Base-by-base conservation (phyloP, 148 eudicot genomes). In the Suaeda aralocaspica region DNA sequence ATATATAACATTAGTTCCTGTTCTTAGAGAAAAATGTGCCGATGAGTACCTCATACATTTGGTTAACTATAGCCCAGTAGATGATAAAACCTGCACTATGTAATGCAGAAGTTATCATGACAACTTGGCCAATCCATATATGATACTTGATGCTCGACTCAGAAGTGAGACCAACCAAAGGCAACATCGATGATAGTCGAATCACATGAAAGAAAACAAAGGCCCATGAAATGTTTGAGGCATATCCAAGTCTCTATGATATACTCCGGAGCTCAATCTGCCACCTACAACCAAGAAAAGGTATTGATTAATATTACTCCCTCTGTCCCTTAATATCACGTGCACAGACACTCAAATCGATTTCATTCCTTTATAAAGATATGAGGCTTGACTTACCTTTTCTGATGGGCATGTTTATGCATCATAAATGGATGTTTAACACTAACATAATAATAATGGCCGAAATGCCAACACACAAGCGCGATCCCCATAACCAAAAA, bases 91-190 rank as follows among this genome's bases (percentile, higher is more conserved):
- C 90, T 49, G 70, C 63, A 34, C 83, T 80, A 41, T 86, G 90
- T 31, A 76, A 64, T 19, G 81, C 74, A 44, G 84, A 79, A 28
- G 84, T 82, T 33, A 84, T 57, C 82, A 80, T 86, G 50, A 84
- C 83, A 16, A 77, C 69, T 65, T 86, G 90, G 2, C 90, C 90
- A 44, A 86, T 71, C 90, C 90, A 86, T 25, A 86, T 82, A 76
- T 86, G 90, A 52, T 86, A 86, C 60, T 86, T 86, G 74, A 86
- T 76, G 75, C 90, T 84, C 5, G 87, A 86, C 53, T 86, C 87
- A 22, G 77, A 86, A 5, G 90, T 84, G 29, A 86, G 79, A 9
- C 90, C 90, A 50, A 86, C 31, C 36, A 86, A 74, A 25, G 85
- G 90, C 77, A 86, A 67, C 55, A 86, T 55, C 8, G 90, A 82